These are phyloP conservation scores for Panicum hallii DNA, from an alignment of 202 grass and related monocot species.

Conservation along the genomic window DNA sequence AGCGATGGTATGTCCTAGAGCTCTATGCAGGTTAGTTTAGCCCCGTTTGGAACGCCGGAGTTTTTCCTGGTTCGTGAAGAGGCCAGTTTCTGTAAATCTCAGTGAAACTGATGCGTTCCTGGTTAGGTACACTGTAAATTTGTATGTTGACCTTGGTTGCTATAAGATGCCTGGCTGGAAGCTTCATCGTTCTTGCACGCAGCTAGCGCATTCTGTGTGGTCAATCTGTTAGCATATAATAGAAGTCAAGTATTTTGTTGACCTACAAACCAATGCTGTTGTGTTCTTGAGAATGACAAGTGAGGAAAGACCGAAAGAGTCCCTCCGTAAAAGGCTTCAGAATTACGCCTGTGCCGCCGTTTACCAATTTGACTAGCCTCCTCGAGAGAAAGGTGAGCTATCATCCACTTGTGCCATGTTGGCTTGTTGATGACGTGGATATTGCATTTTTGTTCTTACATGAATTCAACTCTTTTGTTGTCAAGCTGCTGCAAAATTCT, in stretches of 20 bases:
- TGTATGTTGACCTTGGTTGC: neutral
- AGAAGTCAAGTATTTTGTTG: neutral
- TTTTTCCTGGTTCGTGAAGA: neutral
- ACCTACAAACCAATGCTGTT: neutral
- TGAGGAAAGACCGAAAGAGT: neutral
- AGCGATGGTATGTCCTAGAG: neutral
- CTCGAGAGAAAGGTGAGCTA: too few relatives aligned
- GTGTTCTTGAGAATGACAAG: neutral
- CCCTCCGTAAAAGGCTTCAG: neutral
- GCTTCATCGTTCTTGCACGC: neutral
- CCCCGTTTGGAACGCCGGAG: neutral
- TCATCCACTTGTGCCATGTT: too few relatives aligned
- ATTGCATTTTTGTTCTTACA: too few relatives aligned
- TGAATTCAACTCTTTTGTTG: too few relatives aligned
- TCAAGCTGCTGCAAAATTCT: too few relatives aligned
- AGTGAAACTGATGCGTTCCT: neutral
- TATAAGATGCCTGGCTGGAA: conserved; percentile 1
- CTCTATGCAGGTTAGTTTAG: neutral
- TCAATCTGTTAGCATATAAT: neutral
- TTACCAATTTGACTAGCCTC: too few relatives aligned
- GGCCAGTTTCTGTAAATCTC: neutral
- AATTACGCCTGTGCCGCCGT: too few relatives aligned
- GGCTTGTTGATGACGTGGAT: too few relatives aligned
- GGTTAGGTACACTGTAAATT: neutral
- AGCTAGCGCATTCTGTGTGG: neutral